Percentiles rank a stretch among this genome's conserved stretches.
phyloP scores from a whole-genome alignment of 2,329 filamentous ascomycete species.

The Apiospora aurea region DNA sequence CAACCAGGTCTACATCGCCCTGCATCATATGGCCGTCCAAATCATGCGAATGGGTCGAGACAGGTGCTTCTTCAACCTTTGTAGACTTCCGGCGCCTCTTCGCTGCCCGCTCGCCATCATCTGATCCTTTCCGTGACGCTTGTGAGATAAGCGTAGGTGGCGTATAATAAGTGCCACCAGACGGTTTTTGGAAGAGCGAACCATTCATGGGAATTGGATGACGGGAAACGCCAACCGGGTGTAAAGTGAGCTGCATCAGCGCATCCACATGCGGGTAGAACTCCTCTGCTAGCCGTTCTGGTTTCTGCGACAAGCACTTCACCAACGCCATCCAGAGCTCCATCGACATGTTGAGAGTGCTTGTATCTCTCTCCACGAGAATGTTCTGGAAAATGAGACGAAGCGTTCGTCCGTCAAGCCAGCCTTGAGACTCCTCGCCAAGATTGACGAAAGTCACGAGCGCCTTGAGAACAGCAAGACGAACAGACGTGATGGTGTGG shows the following conservation, averaged over 20 bases:
- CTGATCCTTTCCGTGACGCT: conserved; percentile 56
- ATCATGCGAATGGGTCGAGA: conserved; percentile 80
- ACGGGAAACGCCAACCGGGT: conserved; percentile 90
- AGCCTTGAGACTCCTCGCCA: conserved; percentile 82
- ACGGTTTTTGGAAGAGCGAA: conserved; percentile 89
- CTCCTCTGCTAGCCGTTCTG: conserved; percentile 72
- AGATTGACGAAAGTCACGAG: conserved; percentile 92
- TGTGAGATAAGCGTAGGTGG: conserved; percentile 37
- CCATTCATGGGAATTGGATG: conserved; percentile 93
- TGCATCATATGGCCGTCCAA: conserved; percentile 98
- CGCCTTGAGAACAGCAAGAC: conserved; percentile 90
- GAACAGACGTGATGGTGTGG: conserved; percentile 96
- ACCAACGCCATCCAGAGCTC: conserved; percentile 87
- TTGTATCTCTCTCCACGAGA: conserved; percentile 87
- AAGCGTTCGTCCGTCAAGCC: conserved; percentile 89
- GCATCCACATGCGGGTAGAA: conserved; percentile 78
- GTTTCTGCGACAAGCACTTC: conserved; percentile 68
- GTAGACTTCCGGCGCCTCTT: conserved; percentile 85
- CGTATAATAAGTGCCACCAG: conserved; percentile 77
- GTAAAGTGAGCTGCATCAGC: conserved; percentile 84
- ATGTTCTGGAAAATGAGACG: conserved; percentile 95
- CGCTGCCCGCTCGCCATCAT: conserved; percentile 67
- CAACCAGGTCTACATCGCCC: conserved; percentile 93
- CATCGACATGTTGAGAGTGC: conserved; percentile 81
- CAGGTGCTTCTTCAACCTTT: conserved; percentile 75